These are phyloP conservation scores for Penicillium antarcticum DNA, from an alignment of 495 filamentous ascomycete species.

Conservation along the genomic window DNA sequence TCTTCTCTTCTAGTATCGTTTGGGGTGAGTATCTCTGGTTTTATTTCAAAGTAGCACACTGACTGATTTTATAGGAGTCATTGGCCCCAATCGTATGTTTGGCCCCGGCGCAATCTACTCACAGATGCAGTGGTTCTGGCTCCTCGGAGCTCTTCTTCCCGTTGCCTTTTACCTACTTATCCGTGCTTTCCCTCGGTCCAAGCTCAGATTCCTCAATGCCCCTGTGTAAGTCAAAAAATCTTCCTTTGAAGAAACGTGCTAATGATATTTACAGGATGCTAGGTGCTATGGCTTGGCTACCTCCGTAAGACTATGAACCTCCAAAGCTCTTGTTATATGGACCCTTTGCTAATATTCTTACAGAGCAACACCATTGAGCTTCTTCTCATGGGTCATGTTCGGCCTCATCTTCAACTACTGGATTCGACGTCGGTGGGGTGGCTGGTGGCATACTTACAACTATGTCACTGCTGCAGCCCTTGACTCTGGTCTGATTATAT, in stretches of 20 bases:
- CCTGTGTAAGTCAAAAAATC: conserved; percentile 29
- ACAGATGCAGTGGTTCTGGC: conserved; percentile 53
- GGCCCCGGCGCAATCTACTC: conserved; percentile 58
- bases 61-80: conserved; percentile 42
- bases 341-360: not conserved
- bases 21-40: conserved; percentile 23
- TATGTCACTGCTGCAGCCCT: conserved; percentile 53
- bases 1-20: conserved; percentile 61
- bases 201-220: conserved; percentile 48
- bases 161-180: conserved; percentile 48
- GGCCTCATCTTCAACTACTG: conserved; percentile 57
- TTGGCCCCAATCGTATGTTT: conserved; percentile 59
- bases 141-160: conserved; percentile 49
- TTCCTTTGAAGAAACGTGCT: not conserved
- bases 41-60: not conserved
- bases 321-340: too few relatives aligned
- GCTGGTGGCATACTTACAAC: conserved; percentile 57
- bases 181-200: conserved; percentile 44
- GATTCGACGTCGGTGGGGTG: conserved; percentile 48
- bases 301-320: conserved; percentile 31
- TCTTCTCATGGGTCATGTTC: conserved; percentile 55
- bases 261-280: conserved; percentile 44
- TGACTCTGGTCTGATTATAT: conserved; percentile 54
- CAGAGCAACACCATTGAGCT: conserved; percentile 55
- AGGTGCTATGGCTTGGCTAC: conserved; percentile 51